These are phyloP conservation scores for Annulohypoxylon stygium DNA, from an alignment of 495 filamentous ascomycete species.

Conservation along the genomic window DNA sequence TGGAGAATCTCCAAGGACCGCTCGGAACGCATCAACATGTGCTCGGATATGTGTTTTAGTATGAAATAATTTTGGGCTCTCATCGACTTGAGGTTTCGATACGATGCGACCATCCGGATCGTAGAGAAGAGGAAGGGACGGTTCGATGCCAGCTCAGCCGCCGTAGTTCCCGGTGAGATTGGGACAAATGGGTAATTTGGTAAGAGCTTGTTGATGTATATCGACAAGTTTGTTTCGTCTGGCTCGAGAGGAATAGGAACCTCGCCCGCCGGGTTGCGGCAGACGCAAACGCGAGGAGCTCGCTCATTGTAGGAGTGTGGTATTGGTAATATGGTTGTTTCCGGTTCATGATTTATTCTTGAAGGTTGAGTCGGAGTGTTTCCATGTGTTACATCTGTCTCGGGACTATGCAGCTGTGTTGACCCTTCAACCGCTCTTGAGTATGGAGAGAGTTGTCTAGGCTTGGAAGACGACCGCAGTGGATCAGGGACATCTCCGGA, in stretches of 20 bases:
- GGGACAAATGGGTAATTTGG: slow-evolving; percentile 57
- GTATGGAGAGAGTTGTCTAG: slow-evolving; percentile 5
- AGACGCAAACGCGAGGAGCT: slow-evolving; percentile 48
- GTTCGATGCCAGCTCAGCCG: slow-evolving; percentile 38
- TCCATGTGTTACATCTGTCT: not conserved
- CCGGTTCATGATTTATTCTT: slow-evolving; percentile 1
- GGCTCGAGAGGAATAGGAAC: slow-evolving; percentile 38
- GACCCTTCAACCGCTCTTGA: not conserved
- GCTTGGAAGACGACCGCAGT: slow-evolving; percentile 8
- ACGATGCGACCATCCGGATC: slow-evolving; percentile 57
- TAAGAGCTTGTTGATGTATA: slow-evolving; percentile 52
- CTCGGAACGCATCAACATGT: slow-evolving; percentile 61
- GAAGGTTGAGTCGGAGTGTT: slow-evolving; percentile 14
- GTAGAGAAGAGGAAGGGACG: slow-evolving; percentile 54
- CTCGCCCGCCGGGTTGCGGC: slow-evolving; percentile 40
- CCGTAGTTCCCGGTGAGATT: slow-evolving; percentile 46
- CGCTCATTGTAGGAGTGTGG: slow-evolving; percentile 46
- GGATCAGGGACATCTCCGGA: slow-evolving; percentile 43
- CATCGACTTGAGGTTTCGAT: slow-evolving; percentile 56
- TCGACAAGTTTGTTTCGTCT: slow-evolving; percentile 54
- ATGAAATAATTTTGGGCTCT: slow-evolving; percentile 54
- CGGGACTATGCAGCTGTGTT: slow-evolving; percentile 8
- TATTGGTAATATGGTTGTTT: slow-evolving; percentile 16
- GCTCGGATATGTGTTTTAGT: slow-evolving; percentile 56
- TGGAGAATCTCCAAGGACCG: slow-evolving; percentile 64